Conservation (phyloP, 2,329 filamentous ascomycete genomes). For the Pseudopithomyces maydicus region DNA sequence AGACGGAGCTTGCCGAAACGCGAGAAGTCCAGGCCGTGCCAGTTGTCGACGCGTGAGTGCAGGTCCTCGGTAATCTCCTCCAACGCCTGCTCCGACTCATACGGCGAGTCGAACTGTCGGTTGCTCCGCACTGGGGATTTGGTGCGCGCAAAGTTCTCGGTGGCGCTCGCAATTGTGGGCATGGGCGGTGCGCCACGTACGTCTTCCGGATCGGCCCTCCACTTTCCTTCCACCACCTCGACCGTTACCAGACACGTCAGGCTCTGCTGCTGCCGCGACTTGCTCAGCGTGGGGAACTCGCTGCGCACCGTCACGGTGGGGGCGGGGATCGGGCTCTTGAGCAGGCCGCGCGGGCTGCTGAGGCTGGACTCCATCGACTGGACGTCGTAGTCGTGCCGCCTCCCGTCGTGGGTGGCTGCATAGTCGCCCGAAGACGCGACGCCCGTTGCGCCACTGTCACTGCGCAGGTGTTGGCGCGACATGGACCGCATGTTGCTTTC, state of each 20-base stretch:
- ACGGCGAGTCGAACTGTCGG: constrained; percentile 57
- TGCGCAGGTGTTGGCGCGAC: constrained; percentile 66
- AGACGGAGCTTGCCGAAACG: constrained; percentile 91
- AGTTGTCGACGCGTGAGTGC: constrained; percentile 90
- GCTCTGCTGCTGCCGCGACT: constrained; percentile 91
- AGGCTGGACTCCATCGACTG: constrained; percentile 93
- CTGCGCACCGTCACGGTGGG: constrained; percentile 94
- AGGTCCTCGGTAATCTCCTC: constrained; percentile 87
- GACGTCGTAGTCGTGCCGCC: constrained; percentile 91
- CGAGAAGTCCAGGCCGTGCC: constrained; percentile 93
- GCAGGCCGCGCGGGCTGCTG: constrained; percentile 70
- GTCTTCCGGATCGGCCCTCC: constrained; percentile 84
- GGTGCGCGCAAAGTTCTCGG: constrained; percentile 52
- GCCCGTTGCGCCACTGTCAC: constrained; percentile 76
- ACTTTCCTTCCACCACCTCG: constrained; percentile 91
- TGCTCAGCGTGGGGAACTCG: constrained; percentile 92
- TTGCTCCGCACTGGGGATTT: constrained; percentile 65
- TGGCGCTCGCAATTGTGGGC: constrained; percentile 54
- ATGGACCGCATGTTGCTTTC: constrained; percentile 37
- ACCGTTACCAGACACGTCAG: constrained; percentile 93
- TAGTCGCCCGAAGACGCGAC: constrained; percentile 79
- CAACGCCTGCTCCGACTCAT: constrained; percentile 76
- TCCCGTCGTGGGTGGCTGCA: constrained; percentile 72
- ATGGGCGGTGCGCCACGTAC: constrained; percentile 60
- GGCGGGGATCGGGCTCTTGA: constrained; percentile 85